Evolutionary conservation across 495 filamentous ascomycete genomes (phyloP).

Genomic region (Melanomma pulvis-pyrius): DNA sequence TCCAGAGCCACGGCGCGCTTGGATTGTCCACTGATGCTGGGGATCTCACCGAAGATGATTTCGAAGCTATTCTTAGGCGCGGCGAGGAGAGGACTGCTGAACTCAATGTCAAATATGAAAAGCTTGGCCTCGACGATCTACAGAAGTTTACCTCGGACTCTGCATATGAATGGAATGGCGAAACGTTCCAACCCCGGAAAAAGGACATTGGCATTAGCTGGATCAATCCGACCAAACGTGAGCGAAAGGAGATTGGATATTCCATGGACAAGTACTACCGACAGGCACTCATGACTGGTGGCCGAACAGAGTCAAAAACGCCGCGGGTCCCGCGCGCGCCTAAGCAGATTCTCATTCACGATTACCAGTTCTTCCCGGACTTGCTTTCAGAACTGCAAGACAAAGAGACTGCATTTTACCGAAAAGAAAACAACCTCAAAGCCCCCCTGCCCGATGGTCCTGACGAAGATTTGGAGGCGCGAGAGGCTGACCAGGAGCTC

Average conservation of each 20-base stretch:
- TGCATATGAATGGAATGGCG: slow-evolving; percentile 97
- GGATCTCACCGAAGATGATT: slow-evolving; percentile 80
- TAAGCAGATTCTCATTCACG: slow-evolving; percentile 87
- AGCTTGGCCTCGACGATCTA: slow-evolving; percentile 96
- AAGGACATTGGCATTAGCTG: slow-evolving; percentile 94
- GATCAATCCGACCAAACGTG: slow-evolving; percentile 99
- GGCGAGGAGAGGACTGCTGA: slow-evolving; percentile 88
- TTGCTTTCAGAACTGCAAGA: slow-evolving; percentile 87
- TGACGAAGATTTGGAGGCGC: slow-evolving; percentile 79
- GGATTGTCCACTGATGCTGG: slow-evolving; percentile 58
- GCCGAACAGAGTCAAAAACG: slow-evolving; percentile 82
- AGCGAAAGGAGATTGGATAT: slow-evolving; percentile 96
- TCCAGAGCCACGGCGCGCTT: slow-evolving; percentile 66
- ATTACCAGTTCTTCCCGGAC: slow-evolving; percentile 95
- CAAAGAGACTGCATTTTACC: slow-evolving; percentile 91
- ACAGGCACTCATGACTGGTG: slow-evolving; percentile 82
- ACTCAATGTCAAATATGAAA: slow-evolving; percentile 91
- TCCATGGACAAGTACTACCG: slow-evolving; percentile 99
- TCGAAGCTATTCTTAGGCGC: slow-evolving; percentile 81
- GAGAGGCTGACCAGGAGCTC: slow-evolving; percentile 82
- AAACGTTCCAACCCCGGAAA: slow-evolving; percentile 86
- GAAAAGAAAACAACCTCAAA: slow-evolving; percentile 94
- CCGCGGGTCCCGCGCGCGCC: slow-evolving; percentile 95
- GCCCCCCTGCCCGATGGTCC: slow-evolving; percentile 80
- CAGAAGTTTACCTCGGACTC: slow-evolving; percentile 98